Percentiles rank a stretch among this genome's conserved stretches.
Evolutionary conservation across 2,329 filamentous ascomycete genomes (phyloP).

Genomic region (Sporothrix protearum): DNA sequence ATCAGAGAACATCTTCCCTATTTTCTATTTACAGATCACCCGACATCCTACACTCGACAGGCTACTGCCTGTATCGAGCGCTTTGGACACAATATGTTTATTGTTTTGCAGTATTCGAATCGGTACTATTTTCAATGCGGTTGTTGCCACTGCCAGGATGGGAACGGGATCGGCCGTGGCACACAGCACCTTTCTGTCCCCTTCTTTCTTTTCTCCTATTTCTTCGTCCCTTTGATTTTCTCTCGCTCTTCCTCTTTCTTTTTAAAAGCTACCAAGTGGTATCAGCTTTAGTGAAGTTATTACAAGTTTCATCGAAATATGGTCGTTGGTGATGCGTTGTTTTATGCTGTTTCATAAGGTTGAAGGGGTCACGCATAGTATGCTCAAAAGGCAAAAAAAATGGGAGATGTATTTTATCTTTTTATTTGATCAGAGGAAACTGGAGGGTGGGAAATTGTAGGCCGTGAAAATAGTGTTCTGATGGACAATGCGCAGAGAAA

Average conservation of each 20-base stretch:
- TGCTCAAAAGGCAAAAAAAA: conserved; percentile 8
- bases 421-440: conserved; percentile 3
- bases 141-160: neutral
- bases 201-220: neutral
- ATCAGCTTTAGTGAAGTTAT: neutral
- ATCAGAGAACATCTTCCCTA: conserved; percentile 39
- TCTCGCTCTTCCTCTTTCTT: neutral
- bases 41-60: conserved; percentile 41
- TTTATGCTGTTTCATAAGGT: neutral
- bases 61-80: conserved; percentile 38
- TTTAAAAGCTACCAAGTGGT: neutral
- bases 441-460: neutral
- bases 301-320: conserved; percentile 3
- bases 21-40: conserved; percentile 39
- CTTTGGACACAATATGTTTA: conserved; percentile 42
- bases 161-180: neutral
- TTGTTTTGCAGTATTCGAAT: conserved; percentile 36
- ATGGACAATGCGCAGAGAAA: neutral
- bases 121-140: conserved; percentile 22
- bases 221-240: neutral
- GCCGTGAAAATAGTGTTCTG: neutral
- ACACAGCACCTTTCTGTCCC: neutral
- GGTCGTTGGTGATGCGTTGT: neutral
- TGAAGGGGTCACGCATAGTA: conserved; percentile 1
- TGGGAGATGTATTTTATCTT: conserved; percentile 4